Evolutionary conservation across 164 flowering plant genomes (phyloP), one percentile per base, ranked within the genome.

Genomic region (Cinnamomum chago): DNA sequence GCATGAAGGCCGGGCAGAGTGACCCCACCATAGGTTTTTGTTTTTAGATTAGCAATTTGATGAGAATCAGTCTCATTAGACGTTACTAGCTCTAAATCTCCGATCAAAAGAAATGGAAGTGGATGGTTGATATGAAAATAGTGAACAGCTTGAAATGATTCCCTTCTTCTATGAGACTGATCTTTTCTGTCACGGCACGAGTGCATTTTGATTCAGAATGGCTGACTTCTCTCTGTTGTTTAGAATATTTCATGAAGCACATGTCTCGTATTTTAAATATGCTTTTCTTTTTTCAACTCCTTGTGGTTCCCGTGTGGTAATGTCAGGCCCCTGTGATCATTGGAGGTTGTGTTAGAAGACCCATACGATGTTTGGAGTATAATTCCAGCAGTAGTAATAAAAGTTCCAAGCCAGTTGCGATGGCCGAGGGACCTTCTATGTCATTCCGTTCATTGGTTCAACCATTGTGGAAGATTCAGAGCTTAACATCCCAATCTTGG

Each of bases 381-480:
- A 70, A 62, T 51, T 9, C 50, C 22, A 40, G 47, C 11, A 40
- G 47, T 40, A 40, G 47, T 40, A 40, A 40, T 40, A 40, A 40
- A 64, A 62, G 62, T 69, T 73, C 66, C 68, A 6, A 67, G 47
- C 23, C 60, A 33, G 27, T 73, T 68, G 27, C 52, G 62, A 62
- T 76, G 47, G 72, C 23, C 33, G 75, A 70, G 70, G 76, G 83
- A 68, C 62, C 65, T 74, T 65, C 20, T 51, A 72, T 24, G 50
- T 35, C 40, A 62, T 24, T 11, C 28, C 23, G 65, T 27, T 73
- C 73, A 68, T 79, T 75, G 62, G 60, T 76, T 79, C 78, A 58
- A 33, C 79, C 77, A 51, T 58, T 68, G 33, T 75, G 79, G 80
- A 76, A 78, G 33, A 50, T 74, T 67, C 74, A 65, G 62, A 62